Percentiles rank a stretch among this genome's conserved stretches.
These are phyloP conservation scores for Wickerhamomyces pijperi DNA, from an alignment of 805 yeast genomes.

Conservation along the genomic window DNA sequence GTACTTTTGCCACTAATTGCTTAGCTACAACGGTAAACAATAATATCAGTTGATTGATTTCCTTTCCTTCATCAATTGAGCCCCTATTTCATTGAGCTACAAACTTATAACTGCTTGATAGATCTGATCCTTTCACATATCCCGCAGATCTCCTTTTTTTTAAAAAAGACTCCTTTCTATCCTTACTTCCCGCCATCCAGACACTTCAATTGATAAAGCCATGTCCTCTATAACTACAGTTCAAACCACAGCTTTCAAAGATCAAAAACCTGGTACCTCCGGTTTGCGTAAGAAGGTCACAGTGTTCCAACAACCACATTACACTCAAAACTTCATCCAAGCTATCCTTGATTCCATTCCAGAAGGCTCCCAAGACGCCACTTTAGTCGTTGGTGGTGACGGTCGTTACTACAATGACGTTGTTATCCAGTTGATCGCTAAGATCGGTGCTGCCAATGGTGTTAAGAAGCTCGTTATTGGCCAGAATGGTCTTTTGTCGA, in stretches of 20 bases:
- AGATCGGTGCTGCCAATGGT: slow-evolving; percentile 86
- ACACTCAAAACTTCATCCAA: slow-evolving; percentile 91
- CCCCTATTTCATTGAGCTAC: no score
- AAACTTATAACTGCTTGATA: no score
- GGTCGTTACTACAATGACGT: slow-evolving; percentile 84
- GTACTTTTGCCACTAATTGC: no score
- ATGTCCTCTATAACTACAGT: slow-evolving; percentile 21
- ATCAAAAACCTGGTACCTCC: slow-evolving; percentile 97
- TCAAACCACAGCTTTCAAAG: slow-evolving; percentile 65
- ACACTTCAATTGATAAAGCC: no score
- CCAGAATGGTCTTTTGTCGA: slow-evolving; percentile 76
- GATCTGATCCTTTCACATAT: no score
- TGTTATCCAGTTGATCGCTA: slow-evolving; percentile 71
- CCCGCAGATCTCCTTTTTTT: no score
- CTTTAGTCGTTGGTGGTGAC: slow-evolving; percentile 91
- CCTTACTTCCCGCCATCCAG: background rate
- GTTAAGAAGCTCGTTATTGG: slow-evolving; percentile 80
- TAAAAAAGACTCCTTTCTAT: no score
- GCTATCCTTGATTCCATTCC: slow-evolving; percentile 80
- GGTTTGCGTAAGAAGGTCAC: slow-evolving; percentile 88
- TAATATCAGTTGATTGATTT: no score
- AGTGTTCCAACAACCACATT: slow-evolving; percentile 66
- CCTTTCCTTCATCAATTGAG: no score
- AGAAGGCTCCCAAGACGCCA: slow-evolving; percentile 67
- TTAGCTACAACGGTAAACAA: no score